A percentile compares a stretch with the other conserved stretches of the same genome.
phyloP scores from a whole-genome alignment of 225 moss, liverwort and hornwort genomes.

The Polytrichum commune region DNA sequence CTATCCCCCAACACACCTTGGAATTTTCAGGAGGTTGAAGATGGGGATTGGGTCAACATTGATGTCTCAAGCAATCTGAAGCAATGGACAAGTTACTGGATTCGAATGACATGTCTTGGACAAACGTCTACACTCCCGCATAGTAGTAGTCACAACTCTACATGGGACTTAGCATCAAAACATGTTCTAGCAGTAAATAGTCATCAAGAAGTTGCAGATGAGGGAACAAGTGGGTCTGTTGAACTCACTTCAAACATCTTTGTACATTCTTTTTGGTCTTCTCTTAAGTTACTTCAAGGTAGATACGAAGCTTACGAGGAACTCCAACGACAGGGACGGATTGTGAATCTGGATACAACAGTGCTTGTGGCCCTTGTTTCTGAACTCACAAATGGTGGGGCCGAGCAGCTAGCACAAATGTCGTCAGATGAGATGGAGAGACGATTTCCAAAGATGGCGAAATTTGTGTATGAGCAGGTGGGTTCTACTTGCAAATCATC shows the following conservation, averaged over 20 bases:
- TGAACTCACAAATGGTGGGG: constrained; percentile 79
- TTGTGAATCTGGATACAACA: constrained; percentile 89
- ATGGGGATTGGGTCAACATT: constrained; percentile 76
- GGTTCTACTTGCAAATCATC: not conserved
- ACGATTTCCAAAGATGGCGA: constrained; percentile 71
- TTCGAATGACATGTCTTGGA: constrained; percentile 20
- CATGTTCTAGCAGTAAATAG: constrained; percentile 8
- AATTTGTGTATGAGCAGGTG: constrained; percentile 85
- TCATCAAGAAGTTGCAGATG: constrained; percentile 11
- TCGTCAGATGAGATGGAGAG: constrained; percentile 45
- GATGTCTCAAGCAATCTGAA: constrained; percentile 15
- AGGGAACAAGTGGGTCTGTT: not conserved
- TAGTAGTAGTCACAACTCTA: constrained; percentile 1
- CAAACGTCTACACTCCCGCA: constrained; percentile 7
- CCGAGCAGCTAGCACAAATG: constrained; percentile 38
- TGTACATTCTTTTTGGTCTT: constrained; percentile 39
- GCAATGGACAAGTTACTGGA: constrained; percentile 46
- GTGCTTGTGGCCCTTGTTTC: constrained; percentile 83
- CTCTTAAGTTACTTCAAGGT: constrained; percentile 20
- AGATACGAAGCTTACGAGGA: constrained; percentile 24
- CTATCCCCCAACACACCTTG: constrained; percentile 18
- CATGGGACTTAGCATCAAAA: constrained; percentile 15
- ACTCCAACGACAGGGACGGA: constrained; percentile 29
- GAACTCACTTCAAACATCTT: not conserved
- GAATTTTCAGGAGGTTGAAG: constrained; percentile 70